Evolutionary conservation across 2,329 filamentous ascomycete species (phyloP).

Genomic region (Penicillium sp.): DNA sequence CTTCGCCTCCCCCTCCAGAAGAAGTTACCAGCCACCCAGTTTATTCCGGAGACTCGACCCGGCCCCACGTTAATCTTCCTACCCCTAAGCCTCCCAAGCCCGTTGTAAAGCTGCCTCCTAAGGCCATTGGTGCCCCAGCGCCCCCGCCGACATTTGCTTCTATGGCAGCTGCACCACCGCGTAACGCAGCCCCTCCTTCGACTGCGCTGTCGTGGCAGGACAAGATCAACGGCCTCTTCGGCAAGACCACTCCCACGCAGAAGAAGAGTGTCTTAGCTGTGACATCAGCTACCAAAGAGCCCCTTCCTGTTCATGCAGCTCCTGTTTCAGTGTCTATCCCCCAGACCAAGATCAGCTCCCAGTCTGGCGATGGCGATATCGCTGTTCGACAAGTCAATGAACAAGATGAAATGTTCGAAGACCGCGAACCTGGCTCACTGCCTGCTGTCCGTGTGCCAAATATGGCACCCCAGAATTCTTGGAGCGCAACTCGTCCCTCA

Average conservation of each 20-base stretch:
- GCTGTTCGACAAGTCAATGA: slow-evolving; percentile 70
- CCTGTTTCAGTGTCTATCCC: slow-evolving; percentile 72
- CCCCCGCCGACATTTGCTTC: slow-evolving; percentile 49
- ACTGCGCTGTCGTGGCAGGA: slow-evolving; percentile 68
- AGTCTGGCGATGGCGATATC: slow-evolving; percentile 46
- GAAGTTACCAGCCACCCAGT: slow-evolving; percentile 55
- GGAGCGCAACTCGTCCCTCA: slow-evolving; percentile 52
- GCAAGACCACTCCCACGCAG: slow-evolving; percentile 55
- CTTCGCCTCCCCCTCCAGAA: slow-evolving; percentile 59
- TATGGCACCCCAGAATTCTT: slow-evolving; percentile 60
- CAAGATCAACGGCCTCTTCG: slow-evolving; percentile 73
- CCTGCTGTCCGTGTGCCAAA: slow-evolving; percentile 67
- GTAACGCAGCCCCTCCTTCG: slow-evolving; percentile 42
- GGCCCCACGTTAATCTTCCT: slow-evolving; percentile 58
- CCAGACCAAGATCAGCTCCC: slow-evolving; percentile 34
- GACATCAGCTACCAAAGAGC: slow-evolving; percentile 65
- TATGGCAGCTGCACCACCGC: slow-evolving; percentile 40
- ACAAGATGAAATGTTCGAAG: slow-evolving; percentile 76
- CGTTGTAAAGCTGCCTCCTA: slow-evolving; percentile 76
- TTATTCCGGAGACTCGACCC: slow-evolving; percentile 49
- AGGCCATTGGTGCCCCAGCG: slow-evolving; percentile 42
- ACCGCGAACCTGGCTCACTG: slow-evolving; percentile 76
- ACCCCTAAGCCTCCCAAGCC: slow-evolving; percentile 65
- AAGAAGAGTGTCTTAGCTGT: slow-evolving; percentile 59
- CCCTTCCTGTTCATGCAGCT: slow-evolving; percentile 57